Evolutionary conservation across 495 filamentous ascomycete species (phyloP).

Genomic region (Penicillium waksmanii): DNA sequence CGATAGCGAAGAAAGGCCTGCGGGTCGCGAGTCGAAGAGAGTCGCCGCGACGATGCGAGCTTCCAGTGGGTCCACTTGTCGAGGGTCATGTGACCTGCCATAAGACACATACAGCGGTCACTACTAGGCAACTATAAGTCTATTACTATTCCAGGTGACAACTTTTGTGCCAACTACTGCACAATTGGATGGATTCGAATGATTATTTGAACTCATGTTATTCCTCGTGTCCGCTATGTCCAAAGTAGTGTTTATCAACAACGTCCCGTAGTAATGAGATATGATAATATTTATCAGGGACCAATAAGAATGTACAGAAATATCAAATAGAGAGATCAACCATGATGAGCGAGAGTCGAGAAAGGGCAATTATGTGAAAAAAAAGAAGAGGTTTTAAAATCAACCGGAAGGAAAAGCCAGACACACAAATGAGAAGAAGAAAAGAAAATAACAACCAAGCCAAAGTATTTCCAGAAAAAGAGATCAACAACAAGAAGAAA

Average conservation of each 20-base stretch:
- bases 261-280: slow-evolving; percentile 13
- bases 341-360: slow-evolving; percentile 25
- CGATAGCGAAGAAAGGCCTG: slow-evolving; percentile 3
- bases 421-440: not conserved
- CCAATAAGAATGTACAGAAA: slow-evolving; percentile 23
- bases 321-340: slow-evolving; percentile 5
- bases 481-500: slow-evolving; percentile 9
- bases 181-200: not conserved
- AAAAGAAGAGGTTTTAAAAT: slow-evolving; percentile 8
- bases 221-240: slow-evolving; percentile 10
- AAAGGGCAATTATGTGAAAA: slow-evolving; percentile 10
- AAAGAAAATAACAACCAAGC: not conserved
- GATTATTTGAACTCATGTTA: not conserved
- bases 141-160: no score
- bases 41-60: slow-evolving; percentile 17
- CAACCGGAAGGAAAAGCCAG: slow-evolving; percentile 4
- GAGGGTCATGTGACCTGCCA: slow-evolving; percentile 13
- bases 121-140: no score
- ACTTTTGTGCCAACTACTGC: not conserved
- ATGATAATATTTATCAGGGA: not conserved
- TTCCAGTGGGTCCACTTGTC: slow-evolving; percentile 20
- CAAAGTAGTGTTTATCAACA: slow-evolving; percentile 26
- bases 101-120: no score
- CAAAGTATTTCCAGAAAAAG: slow-evolving; percentile 5
- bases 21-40: slow-evolving; percentile 5